These are phyloP conservation scores for Yamadazyma tumulicola DNA, from an alignment of 805 yeast genomes.

Conservation along the genomic window DNA sequence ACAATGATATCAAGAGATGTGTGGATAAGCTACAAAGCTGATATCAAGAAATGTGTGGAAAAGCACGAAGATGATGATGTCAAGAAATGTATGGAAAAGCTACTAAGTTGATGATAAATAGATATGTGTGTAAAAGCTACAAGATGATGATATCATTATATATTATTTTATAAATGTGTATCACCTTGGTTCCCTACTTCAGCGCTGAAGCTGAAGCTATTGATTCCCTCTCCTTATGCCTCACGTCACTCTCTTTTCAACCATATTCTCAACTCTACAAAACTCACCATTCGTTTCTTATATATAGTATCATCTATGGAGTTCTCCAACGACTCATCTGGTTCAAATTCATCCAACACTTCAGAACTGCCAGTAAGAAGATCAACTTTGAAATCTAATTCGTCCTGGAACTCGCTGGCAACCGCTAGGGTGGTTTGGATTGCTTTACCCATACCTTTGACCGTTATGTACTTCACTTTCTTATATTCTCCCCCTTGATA, in stretches of 20 bases:
- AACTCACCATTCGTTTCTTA: slow-evolving; percentile 45
- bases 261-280: slow-evolving; percentile 44
- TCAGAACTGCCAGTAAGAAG: slow-evolving; percentile 60
- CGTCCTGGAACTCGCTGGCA: slow-evolving; percentile 55
- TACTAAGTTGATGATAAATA: too few relatives aligned
- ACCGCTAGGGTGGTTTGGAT: slow-evolving; percentile 61
- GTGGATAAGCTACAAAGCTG: too few relatives aligned
- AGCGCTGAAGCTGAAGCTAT: background rate
- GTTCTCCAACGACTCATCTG: slow-evolving; percentile 19
- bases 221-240: background rate
- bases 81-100: too few relatives aligned
- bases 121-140: too few relatives aligned
- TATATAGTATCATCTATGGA: slow-evolving; percentile 30
- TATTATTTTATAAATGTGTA: background rate
- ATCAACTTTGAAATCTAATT: slow-evolving; percentile 51
- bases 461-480: slow-evolving; percentile 44
- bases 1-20: too few relatives aligned
- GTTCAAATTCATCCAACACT: slow-evolving; percentile 66
- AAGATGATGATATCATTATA: background rate
- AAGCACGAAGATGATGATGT: too few relatives aligned
- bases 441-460: slow-evolving; percentile 73
- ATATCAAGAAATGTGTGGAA: too few relatives aligned
- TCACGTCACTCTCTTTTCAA: slow-evolving; percentile 17
- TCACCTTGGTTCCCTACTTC: background rate
- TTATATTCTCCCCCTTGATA: slow-evolving; percentile 33